These are phyloP conservation scores for Aquilaria sinensis DNA, from an alignment of 345 rosid genomes.

Conservation along the genomic window DNA sequence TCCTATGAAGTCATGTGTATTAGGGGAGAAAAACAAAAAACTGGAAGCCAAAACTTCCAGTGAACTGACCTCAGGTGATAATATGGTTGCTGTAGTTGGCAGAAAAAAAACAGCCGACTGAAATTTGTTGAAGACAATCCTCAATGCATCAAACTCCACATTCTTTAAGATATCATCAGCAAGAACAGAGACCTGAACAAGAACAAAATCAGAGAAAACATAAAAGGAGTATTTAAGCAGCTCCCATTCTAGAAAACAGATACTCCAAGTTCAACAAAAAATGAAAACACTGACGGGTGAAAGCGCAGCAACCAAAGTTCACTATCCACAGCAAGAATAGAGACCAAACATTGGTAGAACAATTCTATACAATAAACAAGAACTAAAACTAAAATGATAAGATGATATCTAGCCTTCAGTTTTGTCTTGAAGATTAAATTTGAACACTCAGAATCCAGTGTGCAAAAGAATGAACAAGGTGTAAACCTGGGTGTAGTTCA, in stretches of 20 bases:
- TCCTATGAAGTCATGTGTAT: too few species aligned
- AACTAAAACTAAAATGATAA: not conserved
- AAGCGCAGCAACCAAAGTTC: too few species aligned
- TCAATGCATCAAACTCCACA: slow-evolving; percentile 86
- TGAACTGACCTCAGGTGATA: slow-evolving; percentile 75
- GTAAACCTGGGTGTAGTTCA: slow-evolving; percentile 83
- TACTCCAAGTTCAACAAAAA: too few species aligned
- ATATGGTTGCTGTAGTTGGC: slow-evolving; percentile 75
- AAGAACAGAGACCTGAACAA: slow-evolving; percentile 66
- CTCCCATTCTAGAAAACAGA: too few species aligned
- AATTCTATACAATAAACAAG: too few species aligned
- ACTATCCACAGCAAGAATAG: too few species aligned
- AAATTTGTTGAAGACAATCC: slow-evolving; percentile 90
- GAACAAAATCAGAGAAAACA: not conserved
- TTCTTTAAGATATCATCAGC: slow-evolving; percentile 91
- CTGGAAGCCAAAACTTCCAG: too few species aligned
- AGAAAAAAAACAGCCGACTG: slow-evolving; percentile 67
- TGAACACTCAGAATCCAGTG: not conserved
- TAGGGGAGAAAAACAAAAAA: too few species aligned
- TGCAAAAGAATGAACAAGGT: too few species aligned
- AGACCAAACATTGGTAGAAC: too few species aligned
- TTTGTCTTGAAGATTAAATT: not conserved
- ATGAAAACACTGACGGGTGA: too few species aligned
- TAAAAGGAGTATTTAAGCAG: too few species aligned
- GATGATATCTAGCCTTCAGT: not conserved